Base-by-base conservation (phyloP, 2,329 filamentous ascomycete species). In the Penicillium sumatraense region DNA sequence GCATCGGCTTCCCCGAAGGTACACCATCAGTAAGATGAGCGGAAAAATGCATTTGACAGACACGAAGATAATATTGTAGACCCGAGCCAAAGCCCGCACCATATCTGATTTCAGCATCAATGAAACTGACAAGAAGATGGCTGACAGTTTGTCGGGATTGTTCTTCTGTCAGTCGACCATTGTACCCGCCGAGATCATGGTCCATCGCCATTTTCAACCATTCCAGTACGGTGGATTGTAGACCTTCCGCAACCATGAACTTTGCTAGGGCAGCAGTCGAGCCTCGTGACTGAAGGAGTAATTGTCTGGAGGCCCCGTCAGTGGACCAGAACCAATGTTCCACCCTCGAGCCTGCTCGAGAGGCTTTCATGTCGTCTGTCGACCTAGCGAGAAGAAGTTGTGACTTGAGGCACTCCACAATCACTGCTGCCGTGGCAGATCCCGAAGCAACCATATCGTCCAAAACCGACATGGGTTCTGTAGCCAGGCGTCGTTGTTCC, bases 271-370 rank as follows among this genome's bases (percentile, higher is more conserved):
- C 54, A n/a, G 53, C 40, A 13, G 68, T 67, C 6, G 65, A 57
- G 1, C 41, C 48, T 9, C 56, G 54, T n/a, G 65, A 66, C n/a
- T 56, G 63, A 33, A 78, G 67, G 23, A 78, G 64, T 5, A 53
- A 51, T 21, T 64, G 60, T 21, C 69, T 67, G 2, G 67, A 61
- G 16, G 64, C 56, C 0, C 65, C 55, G 51, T 74, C 70, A 2
- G 75, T 73, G n/a, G 75, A 69, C 63, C 68, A 71, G 53, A 75
- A 73, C 76, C 76, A 78, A 21, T 72, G 62, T 10, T 74, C 58
- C 10, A 77, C 63, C 40, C 65, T 69, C 2, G 69, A 69, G 16
- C 67, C 75, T 0, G 70, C 68, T 23, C 59, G 65, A 21, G 75
- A 74, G 7, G 63, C 53, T 49, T 65, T 72, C 68, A 78, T 69